phyloP scores from a whole-genome alignment of 164 flowering plant species.

The Annona squamosa region DNA sequence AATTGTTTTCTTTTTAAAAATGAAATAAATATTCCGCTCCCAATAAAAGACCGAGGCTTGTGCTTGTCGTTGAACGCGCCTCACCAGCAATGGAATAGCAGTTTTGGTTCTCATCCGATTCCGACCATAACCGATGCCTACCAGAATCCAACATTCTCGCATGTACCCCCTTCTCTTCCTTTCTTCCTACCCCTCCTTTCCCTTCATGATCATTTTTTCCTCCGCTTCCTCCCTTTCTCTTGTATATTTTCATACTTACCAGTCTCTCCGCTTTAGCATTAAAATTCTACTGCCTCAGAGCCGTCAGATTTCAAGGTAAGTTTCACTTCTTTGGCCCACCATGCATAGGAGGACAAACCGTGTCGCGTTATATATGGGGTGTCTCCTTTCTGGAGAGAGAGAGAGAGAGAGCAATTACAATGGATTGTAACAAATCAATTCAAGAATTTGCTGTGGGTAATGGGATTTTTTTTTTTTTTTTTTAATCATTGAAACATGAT shows the following conservation, averaged over 20 bases:
- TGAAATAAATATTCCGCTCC: not conserved
- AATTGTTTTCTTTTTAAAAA: no score
- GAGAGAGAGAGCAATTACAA: no score
- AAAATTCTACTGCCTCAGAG: not conserved
- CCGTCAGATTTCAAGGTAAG: not conserved
- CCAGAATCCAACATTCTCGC: not conserved
- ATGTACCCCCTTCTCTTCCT: no score
- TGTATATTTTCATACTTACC: not conserved
- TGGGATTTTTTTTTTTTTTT: no score
- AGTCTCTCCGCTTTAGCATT: not conserved
- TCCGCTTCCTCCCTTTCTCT: not conserved
- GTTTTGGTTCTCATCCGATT: not conserved
- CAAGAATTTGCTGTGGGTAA: no score
- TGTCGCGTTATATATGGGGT: not conserved
- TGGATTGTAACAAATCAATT: no score
- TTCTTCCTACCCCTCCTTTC: not conserved
- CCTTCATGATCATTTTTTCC: not conserved
- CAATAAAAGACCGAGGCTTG: not conserved
- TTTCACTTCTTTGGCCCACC: not conserved
- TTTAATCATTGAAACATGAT: no score
- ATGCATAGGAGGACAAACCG: not conserved
- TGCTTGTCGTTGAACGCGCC: not conserved
- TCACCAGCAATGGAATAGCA: not conserved
- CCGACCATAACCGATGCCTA: not conserved
- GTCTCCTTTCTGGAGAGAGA: no score